These are phyloP conservation scores for Chalciporus pseudorubinellus DNA, from an alignment of 768 basidiomycete species.

Conservation along the genomic window DNA sequence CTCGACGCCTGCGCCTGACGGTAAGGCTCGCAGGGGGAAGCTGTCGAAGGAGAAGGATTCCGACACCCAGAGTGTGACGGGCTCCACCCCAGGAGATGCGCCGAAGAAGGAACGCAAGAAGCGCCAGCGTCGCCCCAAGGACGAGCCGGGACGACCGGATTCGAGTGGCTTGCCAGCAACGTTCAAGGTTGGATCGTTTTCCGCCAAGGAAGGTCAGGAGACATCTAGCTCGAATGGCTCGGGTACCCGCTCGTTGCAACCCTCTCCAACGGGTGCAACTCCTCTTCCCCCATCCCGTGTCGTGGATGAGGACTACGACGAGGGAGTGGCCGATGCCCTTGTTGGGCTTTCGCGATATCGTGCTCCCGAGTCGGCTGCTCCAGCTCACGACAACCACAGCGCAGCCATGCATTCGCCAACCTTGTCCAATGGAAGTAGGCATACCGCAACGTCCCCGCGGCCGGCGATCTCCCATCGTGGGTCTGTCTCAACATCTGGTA, in stretches of 20 bases:
- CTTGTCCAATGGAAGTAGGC: conserved; percentile 55
- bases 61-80: conserved; percentile 32
- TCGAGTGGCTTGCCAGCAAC: conserved; percentile 31
- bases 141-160: conserved; percentile 36
- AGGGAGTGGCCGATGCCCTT: conserved; percentile 82
- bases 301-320: conserved; percentile 93
- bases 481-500: conserved; percentile 64
- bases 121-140: conserved; percentile 43
- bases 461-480: conserved; percentile 54
- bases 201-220: conserved; percentile 53
- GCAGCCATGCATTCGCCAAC: conserved; percentile 50
- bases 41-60: conserved; percentile 50
- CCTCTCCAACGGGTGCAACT: conserved; percentile 63
- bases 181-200: conserved; percentile 33
- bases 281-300: conserved; percentile 61
- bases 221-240: conserved; percentile 65
- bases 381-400: conserved; percentile 30
- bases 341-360: conserved; percentile 61
- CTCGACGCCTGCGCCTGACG: conserved; percentile 39
- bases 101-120: conserved; percentile 60
- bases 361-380: conserved; percentile 28
- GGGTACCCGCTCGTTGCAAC: conserved; percentile 62
- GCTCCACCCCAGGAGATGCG: conserved; percentile 36
- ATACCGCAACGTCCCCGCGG: conserved; percentile 47
- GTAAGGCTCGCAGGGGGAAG: conserved; percentile 46